phyloP scores from a whole-genome alignment of 108 stramenopile genomes.

The Cyclotella baltica region DNA sequence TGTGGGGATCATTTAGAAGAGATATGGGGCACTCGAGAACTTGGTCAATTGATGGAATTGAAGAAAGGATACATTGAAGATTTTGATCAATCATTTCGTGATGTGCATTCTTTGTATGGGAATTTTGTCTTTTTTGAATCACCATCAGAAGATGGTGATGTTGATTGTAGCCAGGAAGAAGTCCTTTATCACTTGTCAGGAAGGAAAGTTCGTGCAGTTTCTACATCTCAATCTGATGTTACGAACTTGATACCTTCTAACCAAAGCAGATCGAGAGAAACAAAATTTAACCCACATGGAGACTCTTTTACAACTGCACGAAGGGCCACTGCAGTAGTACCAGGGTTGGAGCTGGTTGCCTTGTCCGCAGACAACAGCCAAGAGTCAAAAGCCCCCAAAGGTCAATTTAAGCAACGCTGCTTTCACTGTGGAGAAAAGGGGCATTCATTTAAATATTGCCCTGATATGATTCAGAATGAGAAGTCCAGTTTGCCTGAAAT shows the following conservation, averaged over 20 bases:
- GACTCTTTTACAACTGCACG: conserved; percentile 47
- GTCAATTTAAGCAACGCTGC: conserved; percentile 46
- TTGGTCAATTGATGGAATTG: conserved; percentile 26
- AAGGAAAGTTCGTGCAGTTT: conserved; percentile 41
- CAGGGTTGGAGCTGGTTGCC: conserved; percentile 35
- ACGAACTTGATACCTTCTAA: neutral
- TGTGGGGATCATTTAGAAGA: conserved; percentile 52
- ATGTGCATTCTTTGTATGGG: conserved; percentile 34
- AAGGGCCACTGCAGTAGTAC: conserved; percentile 33
- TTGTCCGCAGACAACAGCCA: neutral
- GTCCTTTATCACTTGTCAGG: conserved; percentile 59
- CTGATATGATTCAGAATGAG: neutral
- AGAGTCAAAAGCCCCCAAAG: neutral
- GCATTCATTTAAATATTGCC: conserved; percentile 49
- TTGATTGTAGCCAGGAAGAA: conserved; percentile 30
- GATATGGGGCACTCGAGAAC: conserved; percentile 39
- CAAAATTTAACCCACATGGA: conserved; percentile 14
- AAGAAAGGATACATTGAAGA: neutral
- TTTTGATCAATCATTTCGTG: conserved; percentile 22
- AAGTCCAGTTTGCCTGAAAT: neutral
- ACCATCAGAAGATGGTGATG: neutral
- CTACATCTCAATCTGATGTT: neutral
- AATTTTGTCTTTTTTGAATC: conserved; percentile 43
- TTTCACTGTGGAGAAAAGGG: conserved; percentile 57
- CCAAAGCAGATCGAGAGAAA: neutral